These are phyloP conservation scores for Discostella stelligeroides DNA, from an alignment of 108 stramenopile genomes.

Conservation along the genomic window DNA sequence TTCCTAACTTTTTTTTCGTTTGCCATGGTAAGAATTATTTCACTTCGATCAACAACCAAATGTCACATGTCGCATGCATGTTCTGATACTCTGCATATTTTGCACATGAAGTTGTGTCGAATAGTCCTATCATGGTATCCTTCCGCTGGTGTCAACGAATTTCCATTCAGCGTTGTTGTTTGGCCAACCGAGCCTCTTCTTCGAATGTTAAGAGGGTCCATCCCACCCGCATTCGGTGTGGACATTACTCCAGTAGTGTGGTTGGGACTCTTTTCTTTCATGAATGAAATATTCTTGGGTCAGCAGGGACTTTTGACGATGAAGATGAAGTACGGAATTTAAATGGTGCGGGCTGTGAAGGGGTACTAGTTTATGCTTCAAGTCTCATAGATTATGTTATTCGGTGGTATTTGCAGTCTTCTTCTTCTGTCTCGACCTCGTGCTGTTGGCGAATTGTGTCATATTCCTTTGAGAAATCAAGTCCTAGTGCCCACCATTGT, in stretches of 20 bases:
- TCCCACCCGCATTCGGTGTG: slow-evolving; percentile 96
- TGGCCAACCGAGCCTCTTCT: slow-evolving; percentile 87
- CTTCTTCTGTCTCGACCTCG: too few species aligned
- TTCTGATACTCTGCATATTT: not conserved
- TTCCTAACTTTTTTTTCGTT: slow-evolving; percentile 83
- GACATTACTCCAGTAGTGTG: slow-evolving; percentile 97
- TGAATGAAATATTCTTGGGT: slow-evolving; percentile 93
- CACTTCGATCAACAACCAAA: not conserved
- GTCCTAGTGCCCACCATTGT: too few species aligned
- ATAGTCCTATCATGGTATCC: slow-evolving; percentile 91
- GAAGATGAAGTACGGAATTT: slow-evolving; percentile 92
- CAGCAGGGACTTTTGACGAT: slow-evolving; percentile 95
- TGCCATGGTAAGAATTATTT: slow-evolving; percentile 63
- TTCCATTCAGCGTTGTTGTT: slow-evolving; percentile 81
- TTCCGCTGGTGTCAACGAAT: slow-evolving; percentile 69
- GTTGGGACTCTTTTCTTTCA: slow-evolving; percentile 91
- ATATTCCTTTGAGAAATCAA: too few species aligned
- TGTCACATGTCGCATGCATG: not conserved
- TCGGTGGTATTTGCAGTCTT: not conserved
- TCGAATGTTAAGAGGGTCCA: slow-evolving; percentile 60
- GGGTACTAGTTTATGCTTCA: not conserved
- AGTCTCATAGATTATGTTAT: not conserved
- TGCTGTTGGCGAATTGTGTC: too few species aligned
- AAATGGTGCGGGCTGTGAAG: not conserved
- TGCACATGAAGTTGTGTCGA: slow-evolving; percentile 64